A percentile compares a stretch with the other conserved stretches of the same genome.
Conservation (phyloP, 2,329 filamentous ascomycete genomes). For the Monosporascus ibericus region DNA sequence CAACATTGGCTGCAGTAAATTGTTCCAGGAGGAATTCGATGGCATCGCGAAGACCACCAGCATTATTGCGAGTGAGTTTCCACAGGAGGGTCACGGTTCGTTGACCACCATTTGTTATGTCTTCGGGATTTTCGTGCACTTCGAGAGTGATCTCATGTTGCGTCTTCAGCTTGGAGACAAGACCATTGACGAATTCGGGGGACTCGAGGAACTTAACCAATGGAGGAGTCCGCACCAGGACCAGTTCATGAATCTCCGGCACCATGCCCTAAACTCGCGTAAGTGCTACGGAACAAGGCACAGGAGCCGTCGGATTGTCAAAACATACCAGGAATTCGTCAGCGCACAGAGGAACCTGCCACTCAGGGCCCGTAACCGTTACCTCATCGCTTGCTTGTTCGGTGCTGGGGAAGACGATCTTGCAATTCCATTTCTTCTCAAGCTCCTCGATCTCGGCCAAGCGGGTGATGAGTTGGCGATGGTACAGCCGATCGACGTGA, state of each 20-base stretch:
- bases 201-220: slow-evolving; percentile 79
- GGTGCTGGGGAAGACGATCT: slow-evolving; percentile 95
- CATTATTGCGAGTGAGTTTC: slow-evolving; percentile 93
- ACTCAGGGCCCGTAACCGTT: slow-evolving; percentile 92
- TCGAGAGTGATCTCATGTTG: slow-evolving; percentile 90
- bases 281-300: slow-evolving; percentile 18
- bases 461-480: slow-evolving; percentile 85
- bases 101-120: slow-evolving; percentile 50
- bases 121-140: slow-evolving; percentile 58
- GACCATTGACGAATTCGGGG: slow-evolving; percentile 70
- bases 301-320: neutral
- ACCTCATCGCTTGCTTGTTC: slow-evolving; percentile 96
- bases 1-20: slow-evolving; percentile 82
- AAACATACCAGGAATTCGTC: slow-evolving; percentile 77
- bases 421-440: slow-evolving; percentile 99
- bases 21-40: slow-evolving; percentile 89
- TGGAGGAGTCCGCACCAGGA: slow-evolving; percentile 69
- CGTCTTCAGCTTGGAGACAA: slow-evolving; percentile 76
- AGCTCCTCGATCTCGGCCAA: slow-evolving; percentile 87
- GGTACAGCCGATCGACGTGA: slow-evolving; percentile 89
- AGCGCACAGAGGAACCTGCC: slow-evolving; percentile 94
- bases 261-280: slow-evolving; percentile 71
- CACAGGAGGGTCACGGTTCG: slow-evolving; percentile 62
- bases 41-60: slow-evolving; percentile 88
- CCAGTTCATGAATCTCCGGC: slow-evolving; percentile 87